These are phyloP conservation scores for Castanopsis chinensis DNA, from an alignment of 306 rosid genomes.

Conservation along the genomic window DNA sequence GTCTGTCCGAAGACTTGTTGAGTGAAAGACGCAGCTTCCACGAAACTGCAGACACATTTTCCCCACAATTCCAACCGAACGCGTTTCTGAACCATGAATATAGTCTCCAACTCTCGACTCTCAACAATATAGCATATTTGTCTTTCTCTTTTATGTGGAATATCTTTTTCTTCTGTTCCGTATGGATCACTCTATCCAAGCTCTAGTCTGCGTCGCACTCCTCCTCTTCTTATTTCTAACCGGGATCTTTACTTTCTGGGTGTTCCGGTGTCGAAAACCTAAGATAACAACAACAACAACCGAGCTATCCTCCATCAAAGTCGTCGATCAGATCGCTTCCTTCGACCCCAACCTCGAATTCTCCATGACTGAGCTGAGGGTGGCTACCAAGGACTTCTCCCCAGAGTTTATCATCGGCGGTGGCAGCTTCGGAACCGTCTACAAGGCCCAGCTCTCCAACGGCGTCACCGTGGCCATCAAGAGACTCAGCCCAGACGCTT, in stretches of 20 bases:
- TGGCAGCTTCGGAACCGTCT: slow-evolving; percentile 88
- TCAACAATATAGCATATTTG: no score
- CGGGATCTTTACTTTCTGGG: slow-evolving; percentile 29
- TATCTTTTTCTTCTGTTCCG: background rate
- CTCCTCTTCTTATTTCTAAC: slow-evolving; percentile 53
- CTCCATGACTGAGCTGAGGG: slow-evolving; percentile 61
- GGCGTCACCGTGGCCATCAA: slow-evolving; percentile 76
- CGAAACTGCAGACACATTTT: no score
- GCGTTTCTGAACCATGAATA: no score
- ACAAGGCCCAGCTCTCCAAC: slow-evolving; percentile 67
- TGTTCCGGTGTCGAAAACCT: slow-evolving; percentile 29
- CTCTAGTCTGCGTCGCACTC: slow-evolving; percentile 35
- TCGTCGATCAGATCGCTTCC: slow-evolving; percentile 52
- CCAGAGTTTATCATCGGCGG: slow-evolving; percentile 67
- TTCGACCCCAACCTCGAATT: slow-evolving; percentile 58
- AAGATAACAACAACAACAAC: background rate
- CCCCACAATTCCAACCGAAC: no score
- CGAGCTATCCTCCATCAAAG: slow-evolving; percentile 4
- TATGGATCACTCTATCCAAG: slow-evolving; percentile 1
- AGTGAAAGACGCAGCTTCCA: no score
- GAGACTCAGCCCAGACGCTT: slow-evolving; percentile 76
- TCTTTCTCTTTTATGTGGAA: background rate
- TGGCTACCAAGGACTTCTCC: slow-evolving; percentile 72
- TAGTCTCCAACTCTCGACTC: no score
- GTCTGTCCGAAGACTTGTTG: no score